These are phyloP conservation scores for Lentinula detonsa DNA, from an alignment of 768 basidiomycete species.

Conservation along the genomic window DNA sequence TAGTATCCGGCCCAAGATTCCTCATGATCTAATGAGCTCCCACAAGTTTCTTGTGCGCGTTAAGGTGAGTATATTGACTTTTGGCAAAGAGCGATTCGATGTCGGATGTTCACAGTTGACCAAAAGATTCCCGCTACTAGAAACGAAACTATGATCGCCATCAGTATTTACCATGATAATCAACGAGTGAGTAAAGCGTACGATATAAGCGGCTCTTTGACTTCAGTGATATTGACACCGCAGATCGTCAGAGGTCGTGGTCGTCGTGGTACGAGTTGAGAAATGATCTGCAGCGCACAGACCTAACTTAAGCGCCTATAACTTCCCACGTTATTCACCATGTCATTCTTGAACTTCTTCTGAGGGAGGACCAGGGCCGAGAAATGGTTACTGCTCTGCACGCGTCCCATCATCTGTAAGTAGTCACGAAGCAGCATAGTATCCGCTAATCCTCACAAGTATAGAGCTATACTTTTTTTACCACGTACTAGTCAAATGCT, in stretches of 20 bases:
- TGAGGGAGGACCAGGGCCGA: too few species aligned
- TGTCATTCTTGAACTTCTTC: too few species aligned
- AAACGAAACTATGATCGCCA: neutral
- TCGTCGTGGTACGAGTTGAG: conserved; percentile 3
- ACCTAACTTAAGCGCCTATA: neutral
- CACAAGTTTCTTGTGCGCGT: neutral
- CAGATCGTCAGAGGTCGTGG: neutral
- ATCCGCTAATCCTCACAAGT: too few species aligned
- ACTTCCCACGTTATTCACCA: too few species aligned
- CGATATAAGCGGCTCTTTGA: neutral
- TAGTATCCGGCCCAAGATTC: neutral
- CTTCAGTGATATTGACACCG: neutral
- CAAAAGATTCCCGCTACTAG: neutral
- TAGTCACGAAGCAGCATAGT: too few species aligned
- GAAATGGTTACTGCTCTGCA: too few species aligned
- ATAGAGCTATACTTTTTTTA: too few species aligned
- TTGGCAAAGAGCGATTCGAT: neutral
- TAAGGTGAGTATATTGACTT: neutral
- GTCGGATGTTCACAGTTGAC: neutral
- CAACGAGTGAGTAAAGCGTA: neutral
- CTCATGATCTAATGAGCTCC: too few species aligned
- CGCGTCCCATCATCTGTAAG: too few species aligned
- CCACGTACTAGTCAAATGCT: too few species aligned
- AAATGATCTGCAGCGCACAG: neutral
- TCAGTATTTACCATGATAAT: neutral